Conservation (phyloP, 208 protist genomes). For the Trypanosoma rangeli region DNA sequence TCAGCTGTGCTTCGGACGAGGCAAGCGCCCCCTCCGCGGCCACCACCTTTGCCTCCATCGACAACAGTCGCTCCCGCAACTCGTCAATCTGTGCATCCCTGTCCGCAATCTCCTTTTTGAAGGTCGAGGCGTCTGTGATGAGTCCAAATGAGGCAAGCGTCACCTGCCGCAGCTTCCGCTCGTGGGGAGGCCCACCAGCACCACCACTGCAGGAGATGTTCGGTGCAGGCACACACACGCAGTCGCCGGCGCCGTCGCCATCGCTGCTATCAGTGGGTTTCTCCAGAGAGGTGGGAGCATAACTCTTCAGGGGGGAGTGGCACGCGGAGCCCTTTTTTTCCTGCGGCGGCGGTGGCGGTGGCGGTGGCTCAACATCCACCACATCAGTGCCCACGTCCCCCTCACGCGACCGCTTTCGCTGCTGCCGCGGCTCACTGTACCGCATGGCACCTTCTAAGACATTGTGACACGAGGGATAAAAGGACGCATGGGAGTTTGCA, state of each 20-base stretch:
- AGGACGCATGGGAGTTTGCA: not conserved
- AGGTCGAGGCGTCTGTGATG: conserved; percentile 38
- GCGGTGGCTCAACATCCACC: not conserved
- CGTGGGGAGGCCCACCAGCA: conserved; percentile 10
- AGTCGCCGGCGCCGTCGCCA: not conserved
- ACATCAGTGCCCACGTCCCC: not conserved
- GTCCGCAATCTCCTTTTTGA: conserved; percentile 59
- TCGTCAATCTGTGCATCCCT: conserved; percentile 57
- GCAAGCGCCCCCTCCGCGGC: conserved; percentile 35
- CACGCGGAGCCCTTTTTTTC: not conserved
- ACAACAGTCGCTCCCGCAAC: conserved; percentile 28
- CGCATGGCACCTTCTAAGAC: conserved; percentile 4
- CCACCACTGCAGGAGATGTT: not conserved
- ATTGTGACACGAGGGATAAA: not conserved
- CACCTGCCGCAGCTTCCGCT: conserved; percentile 56
- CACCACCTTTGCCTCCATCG: conserved; percentile 29
- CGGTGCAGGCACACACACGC: not conserved
- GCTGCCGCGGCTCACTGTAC: conserved; percentile 7
- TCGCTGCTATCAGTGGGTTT: not conserved
- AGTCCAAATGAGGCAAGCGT: conserved; percentile 64
- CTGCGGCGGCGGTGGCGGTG: not conserved
- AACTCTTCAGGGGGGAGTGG: not conserved
- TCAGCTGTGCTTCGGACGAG: conserved; percentile 30
- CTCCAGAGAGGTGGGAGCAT: not conserved
- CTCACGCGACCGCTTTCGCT: conserved; percentile 28